Evolutionary conservation across 2,329 filamentous ascomycete species (phyloP), one percentile per base, ranked within the genome.

Genomic region (Claviceps spartinae): DNA sequence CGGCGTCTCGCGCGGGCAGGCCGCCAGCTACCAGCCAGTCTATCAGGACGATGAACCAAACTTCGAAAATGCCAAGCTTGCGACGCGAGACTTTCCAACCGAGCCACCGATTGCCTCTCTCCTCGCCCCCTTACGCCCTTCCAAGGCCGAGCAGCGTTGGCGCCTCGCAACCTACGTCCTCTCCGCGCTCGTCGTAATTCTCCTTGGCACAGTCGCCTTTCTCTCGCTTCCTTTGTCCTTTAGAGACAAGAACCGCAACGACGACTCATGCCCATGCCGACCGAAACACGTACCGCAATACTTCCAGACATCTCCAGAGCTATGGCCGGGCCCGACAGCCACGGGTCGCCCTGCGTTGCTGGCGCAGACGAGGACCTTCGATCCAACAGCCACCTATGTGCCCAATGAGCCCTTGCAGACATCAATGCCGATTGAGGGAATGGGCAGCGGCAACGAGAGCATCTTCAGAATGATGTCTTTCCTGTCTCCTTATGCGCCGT

Each of bases 321-420:
- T 81, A 45, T 81, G 74, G 72, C 67, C 73, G 65, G 83, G 83
- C 1, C 83, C 83, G 40, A 87, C 82, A 4, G 73, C 81, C n/a
- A 89, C 85, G 1, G 86, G 85, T 14, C 70, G 68, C 52, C 72
- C 83, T 26, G 79, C 85, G 1, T 88, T 87, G 63, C 69, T 89
- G 53, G 85, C 84, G 1, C 78, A 87, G 67, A 86, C 80, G 6
- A 81, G 84, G 57, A 76, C 77, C 1, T 81, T 85, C 41, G 75
- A 82, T 20, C 84, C 85, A 56, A 74, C 79, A 8, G 77, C 69
- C 2, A 75, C 80, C 5, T 88, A 81, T 61, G 78, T 83, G 36
- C 81, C 84, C 14, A 86, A 86, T 60, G 70, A 75, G 48, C 85
- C 85, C 48, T 69, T 89, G 52, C 83, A 87, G 69, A 89, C 85